Percentiles rank a stretch among this genome's conserved stretches.
Conservation (phyloP, 805 yeast genomes). For the Metschnikowia drakensbergensis region DNA sequence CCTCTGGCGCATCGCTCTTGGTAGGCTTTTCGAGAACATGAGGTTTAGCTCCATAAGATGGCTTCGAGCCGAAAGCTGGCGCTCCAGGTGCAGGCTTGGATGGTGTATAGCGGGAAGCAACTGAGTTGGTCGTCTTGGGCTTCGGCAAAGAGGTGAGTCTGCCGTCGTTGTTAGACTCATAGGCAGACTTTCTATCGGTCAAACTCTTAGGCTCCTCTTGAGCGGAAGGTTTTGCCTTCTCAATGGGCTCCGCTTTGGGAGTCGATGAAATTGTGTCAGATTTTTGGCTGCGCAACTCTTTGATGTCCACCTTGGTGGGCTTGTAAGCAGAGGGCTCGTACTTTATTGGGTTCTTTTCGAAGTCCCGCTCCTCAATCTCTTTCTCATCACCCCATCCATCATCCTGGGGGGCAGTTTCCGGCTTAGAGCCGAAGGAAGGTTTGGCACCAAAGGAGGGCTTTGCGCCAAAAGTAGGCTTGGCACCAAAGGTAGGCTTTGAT, state of each 20-base stretch:
- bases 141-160: slow-evolving; percentile 61
- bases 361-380: slow-evolving; percentile 53
- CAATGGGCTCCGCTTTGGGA: slow-evolving; percentile 23
- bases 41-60: slow-evolving; percentile 18
- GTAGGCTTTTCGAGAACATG: slow-evolving; percentile 9
- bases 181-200: slow-evolving; percentile 42
- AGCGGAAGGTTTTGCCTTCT: slow-evolving; percentile 7
- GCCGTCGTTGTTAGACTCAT: slow-evolving; percentile 40
- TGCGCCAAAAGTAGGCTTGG: slow-evolving; percentile 19
- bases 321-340: slow-evolving; percentile 59
- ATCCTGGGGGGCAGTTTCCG: slow-evolving; percentile 20
- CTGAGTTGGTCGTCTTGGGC: slow-evolving; percentile 50
- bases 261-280: slow-evolving; percentile 44
- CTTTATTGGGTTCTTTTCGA: slow-evolving; percentile 46
- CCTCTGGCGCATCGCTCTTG: slow-evolving; percentile 25
- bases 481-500: slow-evolving; percentile 13
- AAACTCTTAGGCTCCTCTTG: slow-evolving; percentile 43
- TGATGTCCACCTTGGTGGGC: slow-evolving; percentile 61
- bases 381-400: slow-evolving; percentile 75
- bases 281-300: slow-evolving; percentile 48
- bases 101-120: slow-evolving; percentile 46
- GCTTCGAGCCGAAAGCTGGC: slow-evolving; percentile 16
- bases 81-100: slow-evolving; percentile 12
- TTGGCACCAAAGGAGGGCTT: slow-evolving; percentile 19
- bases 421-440: slow-evolving; percentile 26